phyloP scores from a whole-genome alignment of 257 asterid species.

The Plantago elongata region DNA sequence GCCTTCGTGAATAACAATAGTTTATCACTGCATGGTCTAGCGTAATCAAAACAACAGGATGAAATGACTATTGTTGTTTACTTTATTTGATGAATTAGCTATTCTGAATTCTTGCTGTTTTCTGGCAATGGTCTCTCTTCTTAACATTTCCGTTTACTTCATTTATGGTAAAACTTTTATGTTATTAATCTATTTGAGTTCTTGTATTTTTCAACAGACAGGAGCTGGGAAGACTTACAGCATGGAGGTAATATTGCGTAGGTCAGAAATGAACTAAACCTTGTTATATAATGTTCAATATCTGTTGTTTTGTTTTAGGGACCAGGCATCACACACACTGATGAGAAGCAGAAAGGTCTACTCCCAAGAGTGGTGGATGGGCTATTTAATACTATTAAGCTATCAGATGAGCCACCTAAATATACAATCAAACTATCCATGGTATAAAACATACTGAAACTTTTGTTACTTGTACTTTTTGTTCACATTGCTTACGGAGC shows the following conservation, averaged over 20 bases:
- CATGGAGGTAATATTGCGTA: conserved; percentile 63
- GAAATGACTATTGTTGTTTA: not conserved
- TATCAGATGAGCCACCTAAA: conserved; percentile 39
- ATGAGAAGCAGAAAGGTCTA: conserved; percentile 53
- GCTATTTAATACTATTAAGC: conserved; percentile 41
- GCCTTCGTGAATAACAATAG: too few species aligned
- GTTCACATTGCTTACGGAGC: conserved; percentile 9
- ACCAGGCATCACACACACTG: conserved; percentile 50
- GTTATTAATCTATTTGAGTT: conserved; percentile 10
- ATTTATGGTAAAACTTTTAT: conserved; percentile 11
- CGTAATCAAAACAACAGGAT: not conserved
- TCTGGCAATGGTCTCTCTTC: not conserved
- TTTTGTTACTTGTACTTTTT: not conserved
- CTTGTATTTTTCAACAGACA: conserved; percentile 44
- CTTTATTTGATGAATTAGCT: conserved; percentile 2
- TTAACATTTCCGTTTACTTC: conserved; percentile 5
- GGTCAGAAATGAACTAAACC: conserved; percentile 7
- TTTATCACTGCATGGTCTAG: too few species aligned
- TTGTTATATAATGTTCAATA: conserved; percentile 11
- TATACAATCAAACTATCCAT: conserved; percentile 58
- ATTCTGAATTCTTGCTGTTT: conserved; percentile 2
- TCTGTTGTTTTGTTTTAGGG: conserved; percentile 39
- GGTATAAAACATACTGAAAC: conserved; percentile 36
- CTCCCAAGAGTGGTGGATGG: conserved; percentile 70
- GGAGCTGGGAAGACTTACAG: conserved; percentile 94